Conservation (phyloP, 1,284 basidiomycete genomes). For the Laetiporus sulphureus region DNA sequence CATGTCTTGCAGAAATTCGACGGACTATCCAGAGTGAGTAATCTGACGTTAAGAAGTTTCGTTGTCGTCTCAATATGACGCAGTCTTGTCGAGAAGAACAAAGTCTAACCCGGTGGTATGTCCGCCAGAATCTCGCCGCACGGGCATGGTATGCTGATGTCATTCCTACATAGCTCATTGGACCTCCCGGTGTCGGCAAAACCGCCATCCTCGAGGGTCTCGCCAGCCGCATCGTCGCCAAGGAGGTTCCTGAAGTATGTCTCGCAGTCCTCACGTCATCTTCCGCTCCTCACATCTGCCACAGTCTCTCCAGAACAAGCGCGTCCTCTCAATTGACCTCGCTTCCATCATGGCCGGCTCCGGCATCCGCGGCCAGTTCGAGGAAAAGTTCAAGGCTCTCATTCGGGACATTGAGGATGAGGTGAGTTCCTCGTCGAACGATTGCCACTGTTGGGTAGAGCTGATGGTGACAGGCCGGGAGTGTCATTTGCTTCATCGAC, state of each 20-base stretch:
- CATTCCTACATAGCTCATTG: slow-evolving; percentile 48
- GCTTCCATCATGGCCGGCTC: slow-evolving; percentile 82
- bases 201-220: slow-evolving; percentile 92
- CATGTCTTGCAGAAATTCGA: slow-evolving; percentile 62
- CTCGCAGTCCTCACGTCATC: not conserved
- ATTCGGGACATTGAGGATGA: slow-evolving; percentile 85
- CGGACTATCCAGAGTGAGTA: slow-evolving; percentile 81
- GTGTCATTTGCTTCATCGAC: slow-evolving; percentile 85
- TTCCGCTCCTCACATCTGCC: not conserved
- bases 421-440: slow-evolving; percentile 34
- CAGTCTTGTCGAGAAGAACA: slow-evolving; percentile 73
- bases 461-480: slow-evolving; percentile 51
- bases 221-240: slow-evolving; percentile 82
- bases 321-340: slow-evolving; percentile 78
- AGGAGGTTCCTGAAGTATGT: slow-evolving; percentile 84
- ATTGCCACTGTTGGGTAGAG: no score
- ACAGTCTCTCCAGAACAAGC: slow-evolving; percentile 77
- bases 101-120: slow-evolving; percentile 85
- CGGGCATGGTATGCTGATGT: not conserved
- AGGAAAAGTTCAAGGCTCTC: slow-evolving; percentile 86
- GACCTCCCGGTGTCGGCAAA: slow-evolving; percentile 83
- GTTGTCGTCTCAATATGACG: not conserved
- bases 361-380: slow-evolving; percentile 85
- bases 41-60: slow-evolving; percentile 8
- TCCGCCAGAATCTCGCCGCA: not conserved